A percentile compares a stretch with the other conserved stretches of the same genome.
These are phyloP conservation scores for Pichia cabralensis DNA, from an alignment of 805 yeast species.

Conservation along the genomic window DNA sequence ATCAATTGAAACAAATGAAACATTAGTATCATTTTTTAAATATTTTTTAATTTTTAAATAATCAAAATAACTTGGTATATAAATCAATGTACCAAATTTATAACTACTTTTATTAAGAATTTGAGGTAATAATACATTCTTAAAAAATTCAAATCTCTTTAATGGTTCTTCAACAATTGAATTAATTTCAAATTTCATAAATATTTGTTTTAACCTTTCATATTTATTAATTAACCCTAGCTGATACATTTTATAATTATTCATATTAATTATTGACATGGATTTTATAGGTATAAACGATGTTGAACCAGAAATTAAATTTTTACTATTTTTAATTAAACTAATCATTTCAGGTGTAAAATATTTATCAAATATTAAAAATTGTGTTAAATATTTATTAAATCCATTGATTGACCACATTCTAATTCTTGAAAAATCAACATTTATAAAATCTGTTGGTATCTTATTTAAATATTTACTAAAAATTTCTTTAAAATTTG, in stretches of 20 bases:
- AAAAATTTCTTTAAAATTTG: constrained; percentile 60
- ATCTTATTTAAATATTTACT: constrained; percentile 61
- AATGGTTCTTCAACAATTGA: constrained; percentile 64
- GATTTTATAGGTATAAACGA: constrained; percentile 40
- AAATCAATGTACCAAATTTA: constrained; percentile 68
- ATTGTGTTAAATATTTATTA: constrained; percentile 64
- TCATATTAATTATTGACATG: constrained; percentile 39
- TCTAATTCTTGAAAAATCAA: constrained; percentile 85
- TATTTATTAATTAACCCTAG: constrained; percentile 24
- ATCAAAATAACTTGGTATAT: constrained; percentile 81
- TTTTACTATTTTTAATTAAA: constrained; percentile 33
- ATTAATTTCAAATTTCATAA: constrained; percentile 53
- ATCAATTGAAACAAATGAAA: constrained; percentile 62
- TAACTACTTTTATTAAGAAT: constrained; percentile 48
- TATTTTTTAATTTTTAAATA: constrained; percentile 70
- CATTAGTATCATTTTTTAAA: constrained; percentile 49
- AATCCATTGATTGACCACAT: constrained; percentile 90
- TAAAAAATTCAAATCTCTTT: constrained; percentile 71
- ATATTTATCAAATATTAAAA: constrained; percentile 65
- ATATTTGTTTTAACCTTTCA: constrained; percentile 54
- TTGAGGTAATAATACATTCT: constrained; percentile 65
- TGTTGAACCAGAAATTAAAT: constrained; percentile 45
- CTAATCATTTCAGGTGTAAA: constrained; percentile 75
- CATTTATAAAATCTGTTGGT: constrained; percentile 58
- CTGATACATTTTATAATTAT: constrained; percentile 34